Percentiles rank a stretch among this genome's conserved stretches.
Evolutionary conservation across 257 asterid species (phyloP).

Genomic region (Solanum etuberosum): DNA sequence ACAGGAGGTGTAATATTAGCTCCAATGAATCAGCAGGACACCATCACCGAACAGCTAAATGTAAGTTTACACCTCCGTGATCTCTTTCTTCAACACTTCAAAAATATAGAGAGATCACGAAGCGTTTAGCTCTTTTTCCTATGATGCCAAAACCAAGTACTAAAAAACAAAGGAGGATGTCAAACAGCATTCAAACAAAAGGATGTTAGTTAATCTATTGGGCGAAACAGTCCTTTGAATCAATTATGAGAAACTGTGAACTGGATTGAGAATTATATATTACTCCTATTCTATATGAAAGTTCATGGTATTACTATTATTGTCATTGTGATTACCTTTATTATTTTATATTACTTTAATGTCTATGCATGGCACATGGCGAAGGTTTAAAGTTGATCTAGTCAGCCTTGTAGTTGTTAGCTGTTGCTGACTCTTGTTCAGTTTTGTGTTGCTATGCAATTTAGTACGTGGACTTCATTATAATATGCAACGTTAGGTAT

Average conservation of each 20-base stretch:
- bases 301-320: not conserved
- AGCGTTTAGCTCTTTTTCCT: not conserved
- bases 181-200: not conserved
- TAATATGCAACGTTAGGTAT: not conserved
- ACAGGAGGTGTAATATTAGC: conserved; percentile 55
- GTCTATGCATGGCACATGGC: not conserved
- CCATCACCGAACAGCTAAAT: conserved; percentile 68
- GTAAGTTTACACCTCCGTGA: conserved; percentile 13
- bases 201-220: not conserved
- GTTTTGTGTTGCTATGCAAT: not conserved
- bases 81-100: not conserved
- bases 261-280: not conserved
- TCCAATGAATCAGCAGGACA: conserved; percentile 82
- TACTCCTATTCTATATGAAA: not conserved
- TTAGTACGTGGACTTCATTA: not conserved
- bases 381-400: not conserved
- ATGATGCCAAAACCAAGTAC: not conserved
- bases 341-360: not conserved
- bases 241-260: not conserved
- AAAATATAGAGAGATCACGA: not conserved
- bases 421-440: not conserved
- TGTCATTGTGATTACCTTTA: not conserved
- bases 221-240: not conserved
- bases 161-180: not conserved
- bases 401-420: not conserved